A percentile compares a stretch with the other conserved stretches of the same genome.
Conservation (phyloP, 164 flowering plant species). For the Euptelea pleiosperma region DNA sequence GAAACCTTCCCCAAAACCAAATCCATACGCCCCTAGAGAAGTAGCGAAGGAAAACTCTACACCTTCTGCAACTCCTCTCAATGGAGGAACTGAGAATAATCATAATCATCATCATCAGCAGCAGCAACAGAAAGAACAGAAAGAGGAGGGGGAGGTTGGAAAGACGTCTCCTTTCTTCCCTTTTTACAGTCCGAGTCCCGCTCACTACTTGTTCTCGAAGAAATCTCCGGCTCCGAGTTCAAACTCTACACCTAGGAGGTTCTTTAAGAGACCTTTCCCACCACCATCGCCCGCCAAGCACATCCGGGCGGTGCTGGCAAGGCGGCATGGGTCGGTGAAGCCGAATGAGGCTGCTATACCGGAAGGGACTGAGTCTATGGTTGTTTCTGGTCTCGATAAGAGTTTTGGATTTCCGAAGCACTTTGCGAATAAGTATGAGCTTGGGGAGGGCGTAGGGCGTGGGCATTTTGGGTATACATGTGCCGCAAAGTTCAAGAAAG, state of each 20-base stretch:
- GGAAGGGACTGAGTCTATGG: slow-evolving; percentile 54
- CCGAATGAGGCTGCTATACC: slow-evolving; percentile 73
- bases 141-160: slow-evolving; percentile 3
- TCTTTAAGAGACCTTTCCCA: slow-evolving; percentile 70
- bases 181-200: slow-evolving; percentile 78
- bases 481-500: slow-evolving; percentile 61
- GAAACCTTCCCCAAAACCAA: slow-evolving; percentile 2
- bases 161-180: slow-evolving; percentile 33
- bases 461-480: slow-evolving; percentile 93
- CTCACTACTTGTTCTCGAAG: slow-evolving; percentile 60
- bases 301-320: slow-evolving; percentile 58
- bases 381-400: slow-evolving; percentile 52
- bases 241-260: slow-evolving; percentile 67
- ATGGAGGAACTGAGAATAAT: not conserved
- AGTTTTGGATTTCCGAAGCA: slow-evolving; percentile 79
- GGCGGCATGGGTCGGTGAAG: slow-evolving; percentile 82
- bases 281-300: slow-evolving; percentile 98
- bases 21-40: not conserved
- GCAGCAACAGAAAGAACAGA: not conserved
- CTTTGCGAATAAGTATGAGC: slow-evolving; percentile 66
- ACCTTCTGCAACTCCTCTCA: not conserved
- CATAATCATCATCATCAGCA: not conserved
- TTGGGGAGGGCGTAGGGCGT: slow-evolving; percentile 81
- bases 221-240: slow-evolving; percentile 61
- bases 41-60: not conserved